Conservation (phyloP, 2,329 filamentous ascomycete species). For the Aureobasidium mangrovei region DNA sequence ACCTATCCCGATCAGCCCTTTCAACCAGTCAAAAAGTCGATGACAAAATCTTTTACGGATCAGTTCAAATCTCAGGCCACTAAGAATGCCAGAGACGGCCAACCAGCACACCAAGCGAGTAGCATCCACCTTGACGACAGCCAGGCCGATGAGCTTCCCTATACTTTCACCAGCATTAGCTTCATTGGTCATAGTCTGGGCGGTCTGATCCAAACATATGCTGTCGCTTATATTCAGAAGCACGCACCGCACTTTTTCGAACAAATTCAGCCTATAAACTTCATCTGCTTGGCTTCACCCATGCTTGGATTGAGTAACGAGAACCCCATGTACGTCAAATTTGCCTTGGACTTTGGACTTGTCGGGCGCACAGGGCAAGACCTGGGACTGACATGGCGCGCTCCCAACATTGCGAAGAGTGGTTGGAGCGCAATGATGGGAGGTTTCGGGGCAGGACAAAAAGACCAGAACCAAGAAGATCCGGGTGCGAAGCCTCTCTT, state of each 20-base stretch:
- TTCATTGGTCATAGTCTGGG: constrained; percentile 90
- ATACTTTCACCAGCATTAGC: constrained; percentile 87
- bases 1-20: constrained; percentile 93
- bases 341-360: constrained; percentile 89
- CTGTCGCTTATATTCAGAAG: constrained; percentile 92
- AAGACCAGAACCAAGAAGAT: constrained; percentile 46
- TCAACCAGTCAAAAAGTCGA: constrained; percentile 54
- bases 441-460: constrained; percentile 59
- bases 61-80: constrained; percentile 38
- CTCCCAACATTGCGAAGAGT: constrained; percentile 73
- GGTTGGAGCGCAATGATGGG: constrained; percentile 85
- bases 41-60: constrained; percentile 40
- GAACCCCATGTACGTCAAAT: constrained; percentile 94
- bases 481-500: constrained; percentile 82
- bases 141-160: constrained; percentile 48
- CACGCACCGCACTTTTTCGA: constrained; percentile 89
- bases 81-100: constrained; percentile 39
- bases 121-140: constrained; percentile 45
- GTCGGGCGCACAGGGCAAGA: constrained; percentile 96
- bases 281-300: constrained; percentile 77
- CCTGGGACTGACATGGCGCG: constrained; percentile 86
- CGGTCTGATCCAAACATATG: constrained; percentile 84
- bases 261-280: constrained; percentile 78
- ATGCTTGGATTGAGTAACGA: constrained; percentile 92
- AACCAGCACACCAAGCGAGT: constrained; percentile 51